Base-by-base conservation (phyloP, 768 basidiomycete species). In the Crucibulum laeve region DNA sequence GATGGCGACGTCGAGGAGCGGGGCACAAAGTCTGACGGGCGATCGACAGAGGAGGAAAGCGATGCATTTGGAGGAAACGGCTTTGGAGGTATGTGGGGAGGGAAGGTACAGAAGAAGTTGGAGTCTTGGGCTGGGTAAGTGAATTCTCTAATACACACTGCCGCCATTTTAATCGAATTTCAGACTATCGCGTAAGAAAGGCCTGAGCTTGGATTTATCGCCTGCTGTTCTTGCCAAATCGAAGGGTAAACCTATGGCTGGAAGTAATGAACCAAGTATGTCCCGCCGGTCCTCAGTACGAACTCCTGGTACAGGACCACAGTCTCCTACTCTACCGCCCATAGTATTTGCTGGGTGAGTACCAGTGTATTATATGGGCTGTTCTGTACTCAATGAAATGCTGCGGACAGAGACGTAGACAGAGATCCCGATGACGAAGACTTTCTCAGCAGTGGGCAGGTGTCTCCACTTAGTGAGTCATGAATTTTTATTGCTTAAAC, bases 391-490 rank as follows among this genome's bases (percentile, higher is more conserved):
- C 7, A 13, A 7, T 17, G 10, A 11, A 21, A 25, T 5, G 17
- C 22, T 22, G 5, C 13, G 7, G n/a, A 10, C 22, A 42, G 48
- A 1, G 51, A 54, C 11, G 52, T 40, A 4, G 55, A 52, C 22
- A 43, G 55, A 37, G 64, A 68, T 25, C 46, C 49, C 33, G 70
- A 66, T 5, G 84, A 86, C 15, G 84, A 84, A 11, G 81, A 84
- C 11, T 62, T 82, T n/a, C 61, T 84, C 39, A 89, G 87, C 58
- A 89, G 87, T 53, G 86, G 85, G 1, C 87, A 87, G 54, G 77
- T 73, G 1, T 91, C 87, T 19, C 85, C 87, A 4, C 65, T 76
- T 48, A 80, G 86, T 83, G 58, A 53, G 75, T 63, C 11, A 46
- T 42, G 6, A 43, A 18, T 41, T 18, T 36, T 36, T 13, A 7